phyloP scores from a whole-genome alignment of 495 filamentous ascomycete species.

The Trichoderma virens region DNA sequence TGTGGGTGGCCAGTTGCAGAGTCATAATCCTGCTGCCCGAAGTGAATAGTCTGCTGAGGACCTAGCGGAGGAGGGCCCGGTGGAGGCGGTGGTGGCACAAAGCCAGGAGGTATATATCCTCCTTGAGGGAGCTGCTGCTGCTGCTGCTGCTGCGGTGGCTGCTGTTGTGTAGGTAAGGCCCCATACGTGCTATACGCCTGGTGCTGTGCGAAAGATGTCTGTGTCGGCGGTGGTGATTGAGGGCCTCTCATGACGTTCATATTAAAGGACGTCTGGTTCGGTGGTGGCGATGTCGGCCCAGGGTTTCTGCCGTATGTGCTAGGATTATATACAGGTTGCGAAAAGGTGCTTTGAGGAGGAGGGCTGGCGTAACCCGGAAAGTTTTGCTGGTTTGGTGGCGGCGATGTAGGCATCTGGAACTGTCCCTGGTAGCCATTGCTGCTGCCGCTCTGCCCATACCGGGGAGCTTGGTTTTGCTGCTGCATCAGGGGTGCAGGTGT shows the following conservation, averaged over 20 bases:
- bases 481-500: constrained; percentile 37
- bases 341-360: constrained; percentile 26
- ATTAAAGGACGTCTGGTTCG: constrained; percentile 37
- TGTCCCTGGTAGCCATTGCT: constrained; percentile 30
- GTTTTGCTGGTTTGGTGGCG: constrained; percentile 39
- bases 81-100: constrained; percentile 86
- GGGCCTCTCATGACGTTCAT: constrained; percentile 37
- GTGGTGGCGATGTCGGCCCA: constrained; percentile 40
- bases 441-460: constrained; percentile 41
- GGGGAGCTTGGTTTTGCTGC: constrained; percentile 23
- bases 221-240: constrained; percentile 46
- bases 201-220: constrained; percentile 35
- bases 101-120: constrained; percentile 64
- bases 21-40: constrained; percentile 20
- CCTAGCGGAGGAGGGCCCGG: constrained; percentile 70
- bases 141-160: constrained; percentile 18
- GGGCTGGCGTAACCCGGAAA: constrained; percentile 23
- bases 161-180: constrained; percentile 16
- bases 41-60: constrained; percentile 57
- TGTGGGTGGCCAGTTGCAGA: constrained; percentile 34
- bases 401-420: constrained; percentile 44
- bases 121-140: constrained; percentile 20
- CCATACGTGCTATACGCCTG: constrained; percentile 36
- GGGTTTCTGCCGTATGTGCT: constrained; percentile 41
- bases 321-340: constrained; percentile 38